Percentiles rank a stretch among this genome's conserved stretches.
Conservation (phyloP, 345 rosid species). For the Dimocarpus longan region DNA sequence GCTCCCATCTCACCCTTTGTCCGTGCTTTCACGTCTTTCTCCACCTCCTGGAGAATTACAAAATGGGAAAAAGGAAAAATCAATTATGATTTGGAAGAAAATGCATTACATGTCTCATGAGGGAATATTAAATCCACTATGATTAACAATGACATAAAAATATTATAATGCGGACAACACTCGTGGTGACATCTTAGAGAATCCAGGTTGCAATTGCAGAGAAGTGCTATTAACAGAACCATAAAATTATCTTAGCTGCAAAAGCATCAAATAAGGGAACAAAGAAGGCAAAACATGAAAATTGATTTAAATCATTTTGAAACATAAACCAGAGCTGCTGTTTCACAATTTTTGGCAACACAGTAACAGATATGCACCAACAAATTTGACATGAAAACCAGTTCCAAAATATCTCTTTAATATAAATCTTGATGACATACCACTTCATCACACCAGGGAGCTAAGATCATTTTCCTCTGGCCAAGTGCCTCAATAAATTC, state of each 20-base stretch:
- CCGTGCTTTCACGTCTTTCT: conserved; percentile 81
- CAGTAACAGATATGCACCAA: not conserved
- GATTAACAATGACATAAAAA: too few species aligned
- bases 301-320: too few species aligned
- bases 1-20: conserved; percentile 96
- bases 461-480: conserved; percentile 82
- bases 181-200: too few species aligned
- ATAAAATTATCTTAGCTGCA: not conserved
- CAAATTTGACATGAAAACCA: not conserved
- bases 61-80: not conserved
- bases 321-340: not conserved
- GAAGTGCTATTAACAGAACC: too few species aligned
- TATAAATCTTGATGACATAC: conserved; percentile 31
- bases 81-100: not conserved
- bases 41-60: conserved; percentile 64
- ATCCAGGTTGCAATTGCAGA: too few species aligned
- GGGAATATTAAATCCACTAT: too few species aligned
- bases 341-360: not conserved
- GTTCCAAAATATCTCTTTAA: not conserved
- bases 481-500: conserved; percentile 74
- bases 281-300: not conserved
- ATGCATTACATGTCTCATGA: not conserved
- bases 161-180: too few species aligned
- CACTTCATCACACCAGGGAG: conserved; percentile 99
- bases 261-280: not conserved